phyloP scores from a whole-genome alignment of 2,329 filamentous ascomycete genomes.

The Ophiostoma sp. region DNA sequence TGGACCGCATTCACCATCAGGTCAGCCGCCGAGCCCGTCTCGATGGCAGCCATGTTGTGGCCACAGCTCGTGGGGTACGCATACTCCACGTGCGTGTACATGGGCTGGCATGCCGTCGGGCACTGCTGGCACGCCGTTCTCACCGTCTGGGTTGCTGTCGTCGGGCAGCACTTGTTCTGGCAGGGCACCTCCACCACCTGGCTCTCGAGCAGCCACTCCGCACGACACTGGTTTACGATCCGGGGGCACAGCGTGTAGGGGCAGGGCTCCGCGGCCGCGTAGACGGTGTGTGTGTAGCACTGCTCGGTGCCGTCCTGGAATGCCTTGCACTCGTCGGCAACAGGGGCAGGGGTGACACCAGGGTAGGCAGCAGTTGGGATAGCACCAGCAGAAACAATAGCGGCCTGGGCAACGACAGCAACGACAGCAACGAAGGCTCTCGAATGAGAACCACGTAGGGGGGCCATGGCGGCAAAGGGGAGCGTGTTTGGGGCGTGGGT shows the following conservation, averaged over 20 bases:
- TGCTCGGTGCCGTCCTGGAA: neutral
- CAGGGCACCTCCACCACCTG: neutral
- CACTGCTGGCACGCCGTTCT: neutral
- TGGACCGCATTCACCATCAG: constrained; percentile 11
- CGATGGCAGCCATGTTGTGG: neutral
- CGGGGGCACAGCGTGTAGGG: neutral
- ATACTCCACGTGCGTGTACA: neutral
- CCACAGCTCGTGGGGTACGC: neutral
- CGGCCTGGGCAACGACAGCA: neutral
- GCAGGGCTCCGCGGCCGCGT: neutral
- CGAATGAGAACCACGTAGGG: neutral
- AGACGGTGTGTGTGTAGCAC: constrained; percentile 10
- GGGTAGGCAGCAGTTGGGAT: neutral
- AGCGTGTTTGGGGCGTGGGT: neutral
- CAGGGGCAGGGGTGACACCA: neutral
- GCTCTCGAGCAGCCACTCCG: neutral
- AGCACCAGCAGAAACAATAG: neutral
- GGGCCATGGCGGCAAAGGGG: neutral
- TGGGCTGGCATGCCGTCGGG: neutral
- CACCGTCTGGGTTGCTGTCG: neutral
- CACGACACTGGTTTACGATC: neutral
- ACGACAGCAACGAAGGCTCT: neutral
- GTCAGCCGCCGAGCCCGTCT: neutral
- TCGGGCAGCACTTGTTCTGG: constrained; percentile 2
- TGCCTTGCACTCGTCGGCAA: neutral